These are phyloP conservation scores for Fagopyrum esculentum DNA, from an alignment of 148 eudicot genomes.

Conservation along the genomic window DNA sequence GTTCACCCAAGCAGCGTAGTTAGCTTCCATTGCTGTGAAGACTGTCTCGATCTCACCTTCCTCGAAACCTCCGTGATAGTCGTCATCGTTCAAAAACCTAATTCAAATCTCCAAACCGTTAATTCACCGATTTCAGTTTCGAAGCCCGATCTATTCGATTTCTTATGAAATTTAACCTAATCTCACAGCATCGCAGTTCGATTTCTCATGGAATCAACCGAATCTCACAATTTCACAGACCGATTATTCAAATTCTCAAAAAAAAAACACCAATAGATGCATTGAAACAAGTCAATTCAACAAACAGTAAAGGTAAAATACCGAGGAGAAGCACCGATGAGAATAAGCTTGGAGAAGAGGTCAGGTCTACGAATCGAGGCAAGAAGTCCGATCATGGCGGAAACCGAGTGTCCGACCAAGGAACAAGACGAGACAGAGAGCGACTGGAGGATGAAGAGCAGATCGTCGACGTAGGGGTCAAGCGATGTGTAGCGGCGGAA, in stretches of 20 bases:
- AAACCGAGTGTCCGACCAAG: constrained; percentile 43
- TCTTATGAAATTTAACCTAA: not conserved
- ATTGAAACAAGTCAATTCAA: too few species aligned
- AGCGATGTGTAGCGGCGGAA: constrained; percentile 70
- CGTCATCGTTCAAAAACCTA: constrained; percentile 74
- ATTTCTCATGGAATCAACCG: not conserved
- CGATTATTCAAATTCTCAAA: not conserved
- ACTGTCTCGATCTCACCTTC: constrained; percentile 60
- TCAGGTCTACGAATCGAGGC: constrained; percentile 32
- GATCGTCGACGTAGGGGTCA: constrained; percentile 78
- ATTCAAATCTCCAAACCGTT: not conserved
- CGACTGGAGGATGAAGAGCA: constrained; percentile 56
- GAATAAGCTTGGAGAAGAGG: constrained; percentile 38
- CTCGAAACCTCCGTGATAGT: constrained; percentile 90
- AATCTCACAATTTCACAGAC: not conserved
- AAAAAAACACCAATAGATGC: not conserved
- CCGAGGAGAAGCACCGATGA: constrained; percentile 67
- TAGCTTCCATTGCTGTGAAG: constrained; percentile 80
- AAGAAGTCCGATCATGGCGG: constrained; percentile 40
- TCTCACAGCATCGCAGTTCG: not conserved
- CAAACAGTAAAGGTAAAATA: constrained; percentile 12
- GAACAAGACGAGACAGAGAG: constrained; percentile 46
- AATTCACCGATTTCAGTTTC: not conserved
- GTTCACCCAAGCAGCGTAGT: constrained; percentile 82
- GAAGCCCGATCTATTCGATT: not conserved